phyloP scores from a whole-genome alignment of 345 rosid species.

The Syzygium aromaticum region DNA sequence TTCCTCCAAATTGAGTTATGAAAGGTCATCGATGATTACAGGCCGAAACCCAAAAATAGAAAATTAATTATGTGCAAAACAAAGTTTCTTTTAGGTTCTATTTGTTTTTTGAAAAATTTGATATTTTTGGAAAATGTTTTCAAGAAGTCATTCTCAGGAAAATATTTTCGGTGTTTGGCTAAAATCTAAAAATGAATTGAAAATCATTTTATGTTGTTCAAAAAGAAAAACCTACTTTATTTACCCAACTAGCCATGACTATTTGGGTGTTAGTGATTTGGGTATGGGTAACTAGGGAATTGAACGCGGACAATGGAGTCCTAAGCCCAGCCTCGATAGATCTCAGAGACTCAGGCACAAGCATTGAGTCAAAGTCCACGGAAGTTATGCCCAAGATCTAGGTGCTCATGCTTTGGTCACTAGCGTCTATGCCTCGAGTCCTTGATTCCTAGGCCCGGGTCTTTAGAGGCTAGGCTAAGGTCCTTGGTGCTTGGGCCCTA shows the following conservation, averaged over 20 bases:
- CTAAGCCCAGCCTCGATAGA: neutral
- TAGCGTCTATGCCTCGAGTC: no score
- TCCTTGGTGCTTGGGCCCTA: neutral
- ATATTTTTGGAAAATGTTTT: neutral
- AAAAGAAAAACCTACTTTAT: neutral
- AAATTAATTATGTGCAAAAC: neutral
- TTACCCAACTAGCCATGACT: neutral
- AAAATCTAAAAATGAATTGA: neutral
- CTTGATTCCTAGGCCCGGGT: rapidly evolving
- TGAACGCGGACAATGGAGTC: neutral
- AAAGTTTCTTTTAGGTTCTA: neutral
- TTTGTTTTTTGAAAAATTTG: neutral
- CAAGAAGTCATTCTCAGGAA: neutral
- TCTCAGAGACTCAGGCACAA: neutral
- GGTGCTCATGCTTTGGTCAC: no score
- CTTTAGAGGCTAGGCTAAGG: rapidly evolving
- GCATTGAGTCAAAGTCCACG: no score
- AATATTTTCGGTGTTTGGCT: neutral
- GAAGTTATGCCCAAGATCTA: no score
- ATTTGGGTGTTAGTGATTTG: neutral
- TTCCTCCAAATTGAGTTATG: neutral
- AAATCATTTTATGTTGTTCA: neutral
- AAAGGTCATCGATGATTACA: neutral
- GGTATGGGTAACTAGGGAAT: neutral
- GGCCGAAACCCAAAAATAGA: neutral